phyloP scores from a whole-genome alignment of 2,329 filamentous ascomycete species.

The Fusarium burgessii region DNA sequence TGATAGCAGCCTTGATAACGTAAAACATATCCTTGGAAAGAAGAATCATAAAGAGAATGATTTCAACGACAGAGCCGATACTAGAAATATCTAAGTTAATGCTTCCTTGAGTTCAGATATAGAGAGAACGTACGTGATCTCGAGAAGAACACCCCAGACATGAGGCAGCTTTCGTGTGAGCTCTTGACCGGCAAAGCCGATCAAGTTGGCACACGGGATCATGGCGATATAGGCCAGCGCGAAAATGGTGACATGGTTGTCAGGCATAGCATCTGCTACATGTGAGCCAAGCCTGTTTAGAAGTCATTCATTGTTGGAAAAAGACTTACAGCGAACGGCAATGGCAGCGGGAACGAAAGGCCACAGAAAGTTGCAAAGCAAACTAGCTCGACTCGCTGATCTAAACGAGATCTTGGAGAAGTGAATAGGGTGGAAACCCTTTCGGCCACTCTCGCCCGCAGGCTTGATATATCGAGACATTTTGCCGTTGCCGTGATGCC shows the following conservation, averaged over 20 bases:
- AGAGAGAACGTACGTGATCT: conserved; percentile 63
- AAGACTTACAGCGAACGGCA: conserved; percentile 54
- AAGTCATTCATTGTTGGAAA: background rate
- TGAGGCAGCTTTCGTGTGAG: conserved; percentile 82
- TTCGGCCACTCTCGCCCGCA: conserved; percentile 60
- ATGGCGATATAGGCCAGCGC: conserved; percentile 63
- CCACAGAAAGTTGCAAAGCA: conserved; percentile 63
- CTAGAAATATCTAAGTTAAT: conserved; percentile 44
- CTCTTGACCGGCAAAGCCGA: conserved; percentile 71
- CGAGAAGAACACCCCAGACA: conserved; percentile 72
- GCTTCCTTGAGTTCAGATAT: too few species aligned
- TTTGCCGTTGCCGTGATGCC: conserved; percentile 5
- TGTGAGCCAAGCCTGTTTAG: conserved; percentile 9
- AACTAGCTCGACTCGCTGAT: conserved; percentile 59
- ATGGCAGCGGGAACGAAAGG: conserved; percentile 63
- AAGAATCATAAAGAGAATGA: conserved; percentile 84
- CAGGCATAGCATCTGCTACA: conserved; percentile 50
- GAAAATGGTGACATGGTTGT: conserved; percentile 60
- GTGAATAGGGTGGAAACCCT: conserved; percentile 57
- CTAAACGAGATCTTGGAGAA: conserved; percentile 59
- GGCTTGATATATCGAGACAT: conserved; percentile 42
- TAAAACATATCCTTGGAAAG: conserved; percentile 67
- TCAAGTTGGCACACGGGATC: conserved; percentile 63
- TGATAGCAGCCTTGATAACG: conserved; percentile 86
- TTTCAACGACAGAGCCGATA: conserved; percentile 81